phyloP scores from a whole-genome alignment of 169 alveolate genomes.

The Cyclospora cayetanensis region DNA sequence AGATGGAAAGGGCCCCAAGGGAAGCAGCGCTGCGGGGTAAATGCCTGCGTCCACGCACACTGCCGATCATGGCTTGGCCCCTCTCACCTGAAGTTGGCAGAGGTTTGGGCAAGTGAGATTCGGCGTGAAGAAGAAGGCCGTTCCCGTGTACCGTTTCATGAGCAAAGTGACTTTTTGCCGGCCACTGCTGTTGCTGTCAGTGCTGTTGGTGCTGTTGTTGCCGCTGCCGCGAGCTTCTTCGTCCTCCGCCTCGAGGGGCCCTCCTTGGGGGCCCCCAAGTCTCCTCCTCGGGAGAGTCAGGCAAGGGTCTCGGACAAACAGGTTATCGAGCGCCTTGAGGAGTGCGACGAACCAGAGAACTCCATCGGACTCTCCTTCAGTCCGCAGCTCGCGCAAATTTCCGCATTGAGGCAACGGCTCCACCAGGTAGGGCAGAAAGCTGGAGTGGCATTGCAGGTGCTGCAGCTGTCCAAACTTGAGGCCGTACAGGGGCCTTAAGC shows the following conservation, averaged over 20 bases:
- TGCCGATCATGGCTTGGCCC: too few species aligned
- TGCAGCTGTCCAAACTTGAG: slow-evolving; percentile 52
- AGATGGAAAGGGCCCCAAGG: too few species aligned
- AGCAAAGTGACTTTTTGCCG: slow-evolving; percentile 24
- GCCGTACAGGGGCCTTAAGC: slow-evolving; percentile 44
- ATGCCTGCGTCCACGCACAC: too few species aligned
- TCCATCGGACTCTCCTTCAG: slow-evolving; percentile 44
- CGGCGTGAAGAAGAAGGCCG: slow-evolving; percentile 37
- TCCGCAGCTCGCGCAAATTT: slow-evolving; percentile 6
- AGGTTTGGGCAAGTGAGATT: slow-evolving; percentile 32
- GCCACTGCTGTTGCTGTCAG: too few species aligned
- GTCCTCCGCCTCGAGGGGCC: not conserved
- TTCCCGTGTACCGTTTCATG: slow-evolving; percentile 39
- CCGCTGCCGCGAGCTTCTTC: not conserved
- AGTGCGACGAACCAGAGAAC: slow-evolving; percentile 49
- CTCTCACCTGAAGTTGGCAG: slow-evolving; percentile 46
- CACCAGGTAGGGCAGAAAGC: slow-evolving; percentile 58
- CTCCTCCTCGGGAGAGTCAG: slow-evolving; percentile 46
- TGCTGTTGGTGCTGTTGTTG: too few species aligned
- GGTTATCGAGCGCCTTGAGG: slow-evolving; percentile 19
- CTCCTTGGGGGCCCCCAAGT: slow-evolving; percentile 1
- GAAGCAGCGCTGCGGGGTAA: too few species aligned
- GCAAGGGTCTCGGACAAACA: slow-evolving; percentile 43
- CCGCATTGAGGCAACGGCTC: slow-evolving; percentile 64
- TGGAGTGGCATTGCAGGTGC: slow-evolving; percentile 55